Conservation (phyloP, 2,329 filamentous ascomycete genomes). For the Alternaria viburni region DNA sequence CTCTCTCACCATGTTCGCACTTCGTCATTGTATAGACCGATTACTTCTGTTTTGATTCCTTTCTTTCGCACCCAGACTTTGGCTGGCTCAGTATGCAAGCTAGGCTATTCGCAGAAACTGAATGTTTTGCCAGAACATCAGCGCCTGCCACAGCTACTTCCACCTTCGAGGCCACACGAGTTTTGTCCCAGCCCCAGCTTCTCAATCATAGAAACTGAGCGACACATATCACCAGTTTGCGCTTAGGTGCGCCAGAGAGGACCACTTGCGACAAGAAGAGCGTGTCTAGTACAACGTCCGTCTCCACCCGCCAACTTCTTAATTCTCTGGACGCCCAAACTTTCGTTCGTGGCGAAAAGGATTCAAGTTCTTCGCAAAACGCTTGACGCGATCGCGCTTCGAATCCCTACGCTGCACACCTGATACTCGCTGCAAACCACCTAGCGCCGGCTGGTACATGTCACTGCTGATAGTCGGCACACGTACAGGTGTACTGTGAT, state of each 20-base stretch:
- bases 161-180: not conserved
- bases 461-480: constrained; percentile 5
- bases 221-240: not conserved
- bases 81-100: not conserved
- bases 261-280: not conserved
- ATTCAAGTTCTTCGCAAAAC: constrained; percentile 1
- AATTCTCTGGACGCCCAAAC: not conserved
- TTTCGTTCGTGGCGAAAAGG: not conserved
- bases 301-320: not conserved
- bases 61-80: not conserved
- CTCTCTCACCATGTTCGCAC: not conserved
- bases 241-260: not conserved
- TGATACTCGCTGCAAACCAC: constrained; percentile 9
- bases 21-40: not conserved
- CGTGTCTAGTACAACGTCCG: not conserved
- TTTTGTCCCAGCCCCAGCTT: not conserved
- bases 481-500: not conserved
- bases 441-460: constrained; percentile 11
- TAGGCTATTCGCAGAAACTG: not conserved
- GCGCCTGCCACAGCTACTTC: not conserved
- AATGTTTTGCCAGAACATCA: not conserved
- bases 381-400: constrained; percentile 5
- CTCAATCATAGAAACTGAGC: not conserved
- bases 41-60: not conserved
- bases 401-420: not conserved